These are phyloP conservation scores for Apiotrichum laibachii DNA, from an alignment of 1,284 basidiomycete genomes.

Conservation along the genomic window DNA sequence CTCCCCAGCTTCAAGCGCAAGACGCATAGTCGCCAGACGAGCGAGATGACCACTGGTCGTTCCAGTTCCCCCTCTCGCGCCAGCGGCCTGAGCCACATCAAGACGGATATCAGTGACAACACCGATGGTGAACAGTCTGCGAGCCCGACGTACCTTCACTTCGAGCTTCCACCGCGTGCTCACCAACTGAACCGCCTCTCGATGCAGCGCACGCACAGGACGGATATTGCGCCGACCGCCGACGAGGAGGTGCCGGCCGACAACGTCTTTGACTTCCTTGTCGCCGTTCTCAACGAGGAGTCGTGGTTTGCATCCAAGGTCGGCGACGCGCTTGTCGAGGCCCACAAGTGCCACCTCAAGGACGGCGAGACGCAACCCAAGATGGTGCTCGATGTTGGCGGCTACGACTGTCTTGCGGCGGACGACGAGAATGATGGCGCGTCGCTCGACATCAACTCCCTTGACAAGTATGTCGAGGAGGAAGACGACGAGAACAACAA, in stretches of 20 bases:
- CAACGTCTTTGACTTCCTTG: slow-evolving; percentile 34
- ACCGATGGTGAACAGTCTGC: not conserved
- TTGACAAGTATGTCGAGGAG: not conserved
- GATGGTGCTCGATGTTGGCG: slow-evolving; percentile 40
- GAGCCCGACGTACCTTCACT: slow-evolving; percentile 10
- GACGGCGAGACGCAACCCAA: slow-evolving; percentile 23
- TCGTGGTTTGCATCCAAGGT: slow-evolving; percentile 38
- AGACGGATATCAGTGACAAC: too few species aligned
- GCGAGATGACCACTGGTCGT: not conserved
- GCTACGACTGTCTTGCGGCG: slow-evolving; percentile 36
- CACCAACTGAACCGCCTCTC: not conserved
- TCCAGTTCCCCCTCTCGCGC: not conserved
- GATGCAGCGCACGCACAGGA: not conserved
- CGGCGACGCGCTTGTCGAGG: slow-evolving; percentile 25
- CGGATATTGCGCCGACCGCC: not conserved
- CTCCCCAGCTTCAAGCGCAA: slow-evolving; percentile 1
- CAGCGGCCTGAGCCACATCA: too few species aligned
- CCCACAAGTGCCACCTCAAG: slow-evolving; percentile 30
- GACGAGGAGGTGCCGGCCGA: not conserved
- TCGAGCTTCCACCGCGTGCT: slow-evolving; percentile 6
- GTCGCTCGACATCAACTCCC: slow-evolving; percentile 5
- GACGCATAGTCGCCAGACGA: too few species aligned
- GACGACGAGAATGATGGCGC: slow-evolving; percentile 36
- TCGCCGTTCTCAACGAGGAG: slow-evolving; percentile 47
- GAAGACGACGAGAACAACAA: slow-evolving; percentile 16